Base-by-base conservation (phyloP, 305 asterid genomes). In the Striga hermonthica region DNA sequence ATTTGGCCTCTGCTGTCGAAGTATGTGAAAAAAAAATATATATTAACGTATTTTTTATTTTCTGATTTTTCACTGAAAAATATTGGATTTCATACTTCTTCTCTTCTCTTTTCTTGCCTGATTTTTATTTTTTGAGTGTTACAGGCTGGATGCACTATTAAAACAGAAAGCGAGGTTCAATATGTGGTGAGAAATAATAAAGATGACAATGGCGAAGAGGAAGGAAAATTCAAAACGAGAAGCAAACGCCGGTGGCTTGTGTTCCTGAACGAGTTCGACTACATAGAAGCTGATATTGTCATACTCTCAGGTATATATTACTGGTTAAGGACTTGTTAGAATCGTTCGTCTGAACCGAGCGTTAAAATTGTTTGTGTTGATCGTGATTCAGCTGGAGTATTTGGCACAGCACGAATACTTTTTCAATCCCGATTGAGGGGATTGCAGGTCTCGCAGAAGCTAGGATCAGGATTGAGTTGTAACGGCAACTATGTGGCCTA, bases 391-490 rank as follows among this genome's bases (percentile, higher is more conserved):
- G 89, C 84, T 67, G 86, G 89, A 58, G 86, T 83, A 4, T 79
- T 83, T 54, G 89, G 89, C 3, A 78, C 86, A 4, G 4, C 89
- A 16, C 77, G 79, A 52, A 67, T 83, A 75, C 86, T 83, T 56
- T 83, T 79, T 35, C 76, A 74, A 53, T 83, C 86, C 1, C 80
- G 75, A 57, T 16, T 74, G 73, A 81, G 86, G 72, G 86, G 89
- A 57, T 50, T 83, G 65, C 37, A 49, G 14, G 59, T 83, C 53
- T 75, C 89, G 9, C 48, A 73, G 47, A 75, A 73, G 72, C 82
- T 84, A 1, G 90, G 90, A 40, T 74, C 68, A 5, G 77, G 86
- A 45, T 44, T 84, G 57, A 84, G 86, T 35, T 81, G 90, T 82
- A 84, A 79, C 44, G 85, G 86, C 36, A 84, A 81, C 16, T 67